phyloP scores from a whole-genome alignment of 1,284 basidiomycete genomes.

The Heliocybe sulcata region DNA sequence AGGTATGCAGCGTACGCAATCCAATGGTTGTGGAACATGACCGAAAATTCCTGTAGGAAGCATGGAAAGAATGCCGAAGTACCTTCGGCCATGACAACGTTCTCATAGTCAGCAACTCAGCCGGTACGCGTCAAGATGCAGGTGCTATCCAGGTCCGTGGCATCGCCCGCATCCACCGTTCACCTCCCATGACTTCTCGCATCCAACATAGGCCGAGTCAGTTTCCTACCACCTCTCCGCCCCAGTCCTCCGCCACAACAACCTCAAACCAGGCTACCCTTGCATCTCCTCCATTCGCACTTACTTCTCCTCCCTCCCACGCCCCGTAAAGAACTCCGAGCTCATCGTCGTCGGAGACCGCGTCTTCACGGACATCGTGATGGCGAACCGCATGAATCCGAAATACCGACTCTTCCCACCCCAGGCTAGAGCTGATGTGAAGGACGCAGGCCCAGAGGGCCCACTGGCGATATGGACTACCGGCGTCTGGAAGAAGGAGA shows the following conservation, averaged over 20 bases:
- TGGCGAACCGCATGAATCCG: constrained; percentile 68
- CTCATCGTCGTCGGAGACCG: constrained; percentile 87
- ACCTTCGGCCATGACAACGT: constrained; percentile 78
- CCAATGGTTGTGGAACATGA: not conserved
- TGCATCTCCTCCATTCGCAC: constrained; percentile 63
- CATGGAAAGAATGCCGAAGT: constrained; percentile 70
- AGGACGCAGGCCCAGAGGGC: constrained; percentile 19
- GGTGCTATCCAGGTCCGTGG: constrained; percentile 68
- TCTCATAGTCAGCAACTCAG: constrained; percentile 91
- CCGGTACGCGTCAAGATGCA: constrained; percentile 76
- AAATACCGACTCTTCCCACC: constrained; percentile 1
- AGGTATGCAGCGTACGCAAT: constrained; percentile 33
- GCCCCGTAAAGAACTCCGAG: constrained; percentile 46
- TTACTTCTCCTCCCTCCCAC: constrained; percentile 52
- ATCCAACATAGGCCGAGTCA: constrained; percentile 65
- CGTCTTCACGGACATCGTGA: constrained; percentile 84
- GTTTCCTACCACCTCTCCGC: constrained; percentile 72
- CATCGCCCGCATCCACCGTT: not conserved
- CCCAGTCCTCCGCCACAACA: constrained; percentile 76
- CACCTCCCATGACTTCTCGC: not conserved
- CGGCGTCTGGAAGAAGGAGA: constrained; percentile 60
- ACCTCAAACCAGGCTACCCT: constrained; percentile 72
- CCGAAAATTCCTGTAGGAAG: constrained; percentile 34
- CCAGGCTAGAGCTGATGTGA: constrained; percentile 9
- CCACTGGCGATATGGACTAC: constrained; percentile 66